Evolutionary conservation across 352 stramenopile species (phyloP).

Genomic region (Globisporangium cystogenes): DNA sequence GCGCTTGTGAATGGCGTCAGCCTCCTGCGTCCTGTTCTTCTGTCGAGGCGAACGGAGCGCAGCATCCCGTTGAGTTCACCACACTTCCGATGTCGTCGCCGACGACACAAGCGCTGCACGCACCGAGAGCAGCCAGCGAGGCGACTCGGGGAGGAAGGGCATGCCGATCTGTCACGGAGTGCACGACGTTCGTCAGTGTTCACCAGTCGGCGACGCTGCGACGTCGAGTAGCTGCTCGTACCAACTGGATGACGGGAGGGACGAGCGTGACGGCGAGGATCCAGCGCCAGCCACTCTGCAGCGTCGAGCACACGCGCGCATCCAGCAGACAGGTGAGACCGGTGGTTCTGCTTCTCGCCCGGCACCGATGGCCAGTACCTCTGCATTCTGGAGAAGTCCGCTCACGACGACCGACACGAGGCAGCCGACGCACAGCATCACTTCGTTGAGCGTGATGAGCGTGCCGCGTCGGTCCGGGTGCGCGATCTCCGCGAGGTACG

Average conservation of each 20-base stretch:
- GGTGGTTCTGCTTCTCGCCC: background rate
- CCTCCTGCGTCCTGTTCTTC: conserved; percentile 45
- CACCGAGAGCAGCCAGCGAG: conserved; percentile 58
- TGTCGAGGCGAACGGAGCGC: conserved; percentile 8
- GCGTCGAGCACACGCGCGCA: background rate
- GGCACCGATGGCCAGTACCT: conserved; percentile 9
- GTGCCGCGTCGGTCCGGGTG: conserved; percentile 43
- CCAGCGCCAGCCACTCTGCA: conserved; percentile 46
- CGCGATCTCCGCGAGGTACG: conserved; percentile 65
- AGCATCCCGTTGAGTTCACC: background rate
- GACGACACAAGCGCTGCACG: conserved; percentile 1
- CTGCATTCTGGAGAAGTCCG: conserved; percentile 24
- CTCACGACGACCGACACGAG: conserved; percentile 58
- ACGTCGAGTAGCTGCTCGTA: conserved; percentile 11
- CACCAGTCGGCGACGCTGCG: background rate
- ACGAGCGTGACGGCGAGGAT: conserved; percentile 61
- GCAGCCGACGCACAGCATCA: conserved; percentile 71
- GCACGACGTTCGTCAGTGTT: background rate
- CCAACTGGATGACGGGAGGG: conserved; percentile 58
- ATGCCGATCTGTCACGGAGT: conserved; percentile 34
- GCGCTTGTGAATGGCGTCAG: conserved; percentile 21
- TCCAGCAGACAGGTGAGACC: background rate
- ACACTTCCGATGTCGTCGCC: background rate
- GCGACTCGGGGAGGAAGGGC: conserved; percentile 64
- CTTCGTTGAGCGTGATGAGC: conserved; percentile 61